These are phyloP conservation scores for Cystobasidiopsis lactophilus DNA, from an alignment of 768 basidiomycete species.

Conservation along the genomic window DNA sequence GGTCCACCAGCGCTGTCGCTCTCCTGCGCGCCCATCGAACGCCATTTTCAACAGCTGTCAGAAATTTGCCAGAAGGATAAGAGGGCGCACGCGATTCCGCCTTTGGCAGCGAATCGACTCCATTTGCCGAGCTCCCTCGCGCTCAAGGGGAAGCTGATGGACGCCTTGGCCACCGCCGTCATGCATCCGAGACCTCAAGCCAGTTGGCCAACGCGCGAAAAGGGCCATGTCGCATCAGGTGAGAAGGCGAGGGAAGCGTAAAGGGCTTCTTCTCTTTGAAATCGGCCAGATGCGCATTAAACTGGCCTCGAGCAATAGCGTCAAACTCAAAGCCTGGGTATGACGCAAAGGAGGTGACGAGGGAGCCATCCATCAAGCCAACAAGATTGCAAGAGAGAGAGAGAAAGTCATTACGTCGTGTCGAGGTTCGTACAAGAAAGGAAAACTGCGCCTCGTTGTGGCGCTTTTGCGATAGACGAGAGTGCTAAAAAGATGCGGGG, in stretches of 20 bases:
- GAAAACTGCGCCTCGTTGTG: too few relatives aligned
- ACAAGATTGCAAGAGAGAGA: too few relatives aligned
- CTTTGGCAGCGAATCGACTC: constrained; percentile 4
- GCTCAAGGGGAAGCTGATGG: not conserved
- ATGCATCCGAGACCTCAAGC: not conserved
- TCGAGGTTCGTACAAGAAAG: too few relatives aligned
- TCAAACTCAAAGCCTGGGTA: too few relatives aligned
- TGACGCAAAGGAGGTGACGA: too few relatives aligned
- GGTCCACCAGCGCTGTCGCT: not conserved
- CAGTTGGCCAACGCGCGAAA: not conserved
- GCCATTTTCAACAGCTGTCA: not conserved
- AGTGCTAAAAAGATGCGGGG: too few relatives aligned
- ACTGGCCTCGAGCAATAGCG: too few relatives aligned
- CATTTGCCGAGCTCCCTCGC: constrained; percentile 2
- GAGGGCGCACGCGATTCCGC: constrained; percentile 2
- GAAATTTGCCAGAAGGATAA: not conserved
- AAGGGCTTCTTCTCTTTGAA: too few relatives aligned
- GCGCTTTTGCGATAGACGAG: too few relatives aligned
- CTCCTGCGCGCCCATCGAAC: not conserved
- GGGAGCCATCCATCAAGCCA: too few relatives aligned
- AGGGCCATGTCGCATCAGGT: not conserved
- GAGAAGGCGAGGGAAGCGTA: not conserved
- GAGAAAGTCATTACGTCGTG: too few relatives aligned
- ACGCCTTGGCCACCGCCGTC: not conserved
- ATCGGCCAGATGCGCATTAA: too few relatives aligned